Percentiles rank a stretch among this genome's conserved stretches.
Evolutionary conservation across 805 yeast genomes (phyloP).

Genomic region (Spathaspora sp.): DNA sequence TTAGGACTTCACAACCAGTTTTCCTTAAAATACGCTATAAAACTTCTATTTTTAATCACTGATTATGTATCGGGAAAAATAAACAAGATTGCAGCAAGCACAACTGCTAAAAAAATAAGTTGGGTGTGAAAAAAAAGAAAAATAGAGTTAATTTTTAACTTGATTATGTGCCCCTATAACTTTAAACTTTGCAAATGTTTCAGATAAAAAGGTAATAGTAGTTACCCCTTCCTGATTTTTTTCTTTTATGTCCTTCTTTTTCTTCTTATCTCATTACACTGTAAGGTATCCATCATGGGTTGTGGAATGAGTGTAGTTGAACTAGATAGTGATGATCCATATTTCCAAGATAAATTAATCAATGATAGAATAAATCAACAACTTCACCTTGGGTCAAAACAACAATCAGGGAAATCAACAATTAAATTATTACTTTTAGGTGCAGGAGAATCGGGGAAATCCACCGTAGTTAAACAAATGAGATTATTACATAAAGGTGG

Average conservation of each 20-base stretch:
- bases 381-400: slow-evolving; percentile 43
- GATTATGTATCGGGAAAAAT: no score
- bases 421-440: slow-evolving; percentile 78
- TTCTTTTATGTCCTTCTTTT: slow-evolving; percentile 10
- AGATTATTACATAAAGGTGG: slow-evolving; percentile 82
- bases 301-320: slow-evolving; percentile 55
- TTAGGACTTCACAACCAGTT: no score
- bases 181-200: not conserved
- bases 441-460: slow-evolving; percentile 93
- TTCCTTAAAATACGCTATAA: no score
- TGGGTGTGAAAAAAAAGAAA: not conserved
- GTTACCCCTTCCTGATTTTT: not conserved
- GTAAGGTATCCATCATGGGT: slow-evolving; percentile 49
- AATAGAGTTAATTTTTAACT: not conserved
- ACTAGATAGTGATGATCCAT: slow-evolving; percentile 42
- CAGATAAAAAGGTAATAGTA: no score
- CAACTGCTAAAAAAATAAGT: not conserved
- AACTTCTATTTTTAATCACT: no score
- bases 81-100: no score
- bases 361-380: slow-evolving; percentile 66
- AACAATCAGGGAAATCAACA: slow-evolving; percentile 42
- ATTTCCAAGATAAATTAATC: slow-evolving; percentile 48
- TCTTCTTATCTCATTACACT: not conserved
- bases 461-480: slow-evolving; percentile 89
- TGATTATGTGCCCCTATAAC: not conserved